Evolutionary conservation across 73 alveolate genomes (phyloP).

Genomic region (Paraurostyla sp.): DNA sequence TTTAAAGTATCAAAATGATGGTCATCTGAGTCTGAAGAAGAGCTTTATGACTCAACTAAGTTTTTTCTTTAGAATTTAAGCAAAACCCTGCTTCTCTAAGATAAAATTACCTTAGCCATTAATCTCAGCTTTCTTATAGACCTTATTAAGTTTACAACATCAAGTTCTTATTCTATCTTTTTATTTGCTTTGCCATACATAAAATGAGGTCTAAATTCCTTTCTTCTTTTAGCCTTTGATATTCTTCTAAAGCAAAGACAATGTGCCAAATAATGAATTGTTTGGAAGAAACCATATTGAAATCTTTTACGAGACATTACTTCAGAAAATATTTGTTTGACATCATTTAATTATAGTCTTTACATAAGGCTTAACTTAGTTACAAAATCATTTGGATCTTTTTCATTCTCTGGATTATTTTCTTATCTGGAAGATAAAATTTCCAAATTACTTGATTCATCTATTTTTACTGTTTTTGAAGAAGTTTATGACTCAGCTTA

Average conservation of each 20-base stretch:
- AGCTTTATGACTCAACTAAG: background rate
- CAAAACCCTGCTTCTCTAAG: background rate
- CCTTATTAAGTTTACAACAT: conserved; percentile 36
- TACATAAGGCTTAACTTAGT: background rate
- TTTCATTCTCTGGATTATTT: background rate
- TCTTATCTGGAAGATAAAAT: background rate
- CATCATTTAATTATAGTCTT: background rate
- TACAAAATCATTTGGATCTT: background rate
- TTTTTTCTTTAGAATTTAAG: conserved; percentile 57
- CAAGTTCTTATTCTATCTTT: conserved; percentile 40
- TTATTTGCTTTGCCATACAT: conserved; percentile 36
- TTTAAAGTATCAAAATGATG: conserved; percentile 8
- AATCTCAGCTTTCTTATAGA: conserved; percentile 15
- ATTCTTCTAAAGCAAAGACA: background rate
- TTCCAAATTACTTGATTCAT: background rate
- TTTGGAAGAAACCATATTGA: background rate
- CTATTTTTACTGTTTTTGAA: background rate
- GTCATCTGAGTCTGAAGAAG: conserved; percentile 40
- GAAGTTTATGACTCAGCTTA: background rate
- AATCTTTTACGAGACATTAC: conserved; percentile 37
- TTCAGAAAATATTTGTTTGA: background rate
- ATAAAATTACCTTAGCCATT: conserved; percentile 22
- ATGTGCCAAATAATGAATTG: background rate
- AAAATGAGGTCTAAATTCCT: background rate
- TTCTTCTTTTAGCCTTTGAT: background rate